A percentile compares a stretch with the other conserved stretches of the same genome.
These are phyloP conservation scores for Cladorrhinum sp. DNA, from an alignment of 2,329 filamentous ascomycete species.

Conservation along the genomic window DNA sequence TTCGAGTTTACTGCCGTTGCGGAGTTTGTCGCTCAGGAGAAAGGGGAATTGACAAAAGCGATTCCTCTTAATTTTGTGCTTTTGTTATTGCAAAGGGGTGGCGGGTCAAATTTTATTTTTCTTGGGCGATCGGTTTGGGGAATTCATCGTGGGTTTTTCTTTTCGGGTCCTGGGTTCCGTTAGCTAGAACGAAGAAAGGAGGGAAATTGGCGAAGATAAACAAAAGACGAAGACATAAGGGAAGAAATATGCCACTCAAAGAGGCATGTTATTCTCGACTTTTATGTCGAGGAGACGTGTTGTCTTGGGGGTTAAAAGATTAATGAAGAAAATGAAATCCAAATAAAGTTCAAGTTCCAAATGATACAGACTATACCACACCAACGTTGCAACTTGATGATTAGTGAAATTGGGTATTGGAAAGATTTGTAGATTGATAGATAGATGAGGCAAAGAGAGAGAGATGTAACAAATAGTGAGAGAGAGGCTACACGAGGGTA, in stretches of 20 bases:
- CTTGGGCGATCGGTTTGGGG: background rate
- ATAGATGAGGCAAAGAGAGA: too few species aligned
- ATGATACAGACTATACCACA: too few species aligned
- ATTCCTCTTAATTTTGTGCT: background rate
- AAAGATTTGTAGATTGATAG: too few species aligned
- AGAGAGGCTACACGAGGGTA: too few species aligned
- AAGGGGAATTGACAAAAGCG: background rate
- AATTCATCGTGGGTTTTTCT: background rate
- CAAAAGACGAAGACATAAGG: background rate
- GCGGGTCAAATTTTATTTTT: background rate
- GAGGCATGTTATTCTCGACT: too few species aligned
- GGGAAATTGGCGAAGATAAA: too few species aligned
- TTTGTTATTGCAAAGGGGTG: background rate
- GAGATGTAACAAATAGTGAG: too few species aligned
- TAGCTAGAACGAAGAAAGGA: background rate
- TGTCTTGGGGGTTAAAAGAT: too few species aligned
- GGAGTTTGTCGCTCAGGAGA: background rate
- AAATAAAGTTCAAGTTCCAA: background rate
- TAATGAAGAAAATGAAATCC: background rate
- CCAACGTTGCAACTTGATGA: too few species aligned
- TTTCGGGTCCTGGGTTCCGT: background rate
- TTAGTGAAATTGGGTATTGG: too few species aligned
- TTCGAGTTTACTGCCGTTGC: background rate
- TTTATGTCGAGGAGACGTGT: too few species aligned
- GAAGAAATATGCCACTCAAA: background rate